These are phyloP conservation scores for Fraxinus quadrangulata DNA, from an alignment of 257 asterid genomes.

Conservation along the genomic window DNA sequence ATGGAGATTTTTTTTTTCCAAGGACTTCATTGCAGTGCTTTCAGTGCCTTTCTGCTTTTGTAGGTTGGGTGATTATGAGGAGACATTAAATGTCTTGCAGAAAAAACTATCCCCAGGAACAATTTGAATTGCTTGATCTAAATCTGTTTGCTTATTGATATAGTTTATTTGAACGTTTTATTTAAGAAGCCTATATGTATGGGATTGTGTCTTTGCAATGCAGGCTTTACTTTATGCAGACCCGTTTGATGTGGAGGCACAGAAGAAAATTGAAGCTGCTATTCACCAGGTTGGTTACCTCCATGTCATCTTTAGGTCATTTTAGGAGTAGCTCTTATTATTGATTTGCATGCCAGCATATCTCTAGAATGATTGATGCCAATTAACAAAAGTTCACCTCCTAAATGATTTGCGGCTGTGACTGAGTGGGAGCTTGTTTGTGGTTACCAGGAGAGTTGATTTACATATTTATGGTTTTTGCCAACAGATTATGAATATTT, in stretches of 20 bases:
- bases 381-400: neutral
- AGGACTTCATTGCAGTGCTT: conserved; percentile 1
- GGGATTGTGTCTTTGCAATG: conserved; percentile 16
- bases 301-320: conserved; percentile 16
- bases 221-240: conserved; percentile 94
- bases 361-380: conserved; percentile 12
- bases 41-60: neutral
- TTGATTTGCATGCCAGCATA: conserved; percentile 5
- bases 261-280: conserved; percentile 88
- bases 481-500: neutral
- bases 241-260: conserved; percentile 98
- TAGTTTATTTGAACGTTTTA: neutral
- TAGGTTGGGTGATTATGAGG: neutral
- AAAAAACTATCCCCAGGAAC: neutral
- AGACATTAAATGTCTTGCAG: conserved; percentile 8
- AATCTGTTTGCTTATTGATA: conserved; percentile 9
- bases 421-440: neutral
- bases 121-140: conserved; percentile 8
- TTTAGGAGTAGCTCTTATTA: conserved; percentile 18
- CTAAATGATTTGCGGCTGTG: neutral
- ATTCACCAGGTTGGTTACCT: conserved; percentile 76
- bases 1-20: neutral
- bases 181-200: conserved; percentile 18
- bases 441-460: neutral
- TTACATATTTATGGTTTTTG: neutral